Evolutionary conservation across 164 flowering plant genomes (phyloP), one percentile per base, ranked within the genome.

Genomic region (Houttuynia cordata): DNA sequence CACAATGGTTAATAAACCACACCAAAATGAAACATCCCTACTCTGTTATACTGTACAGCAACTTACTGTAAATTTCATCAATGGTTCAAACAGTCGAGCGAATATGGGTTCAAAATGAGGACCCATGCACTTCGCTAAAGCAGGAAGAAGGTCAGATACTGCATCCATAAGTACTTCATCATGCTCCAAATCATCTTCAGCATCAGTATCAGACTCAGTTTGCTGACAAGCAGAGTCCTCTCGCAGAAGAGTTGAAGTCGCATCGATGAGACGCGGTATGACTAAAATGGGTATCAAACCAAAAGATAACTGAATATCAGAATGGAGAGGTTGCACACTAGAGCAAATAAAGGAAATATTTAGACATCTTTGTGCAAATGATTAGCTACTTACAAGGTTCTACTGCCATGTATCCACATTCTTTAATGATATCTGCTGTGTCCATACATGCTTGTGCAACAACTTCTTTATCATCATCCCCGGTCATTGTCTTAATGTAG

Each of bases 151-250:
- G 62, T 93, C 99, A 62, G 92, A 86, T 68, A 88, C 97, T 23
- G 99, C 99, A 78, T 93, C 99, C 97, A 93, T 93, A 19, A 93
- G 92, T 39, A 83, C 86, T 75, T 90, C 99, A 77, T 93, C 97
- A 70, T 93, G 99, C 39, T 73, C 80, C 22, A 72, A 14, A 66
- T 90, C 97, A 49, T 87, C 98, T 59, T 90, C 95, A 51, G 65
- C 60, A 45, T 90, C 97, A 69, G 85, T 76, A 57, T 86, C 99
- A 37, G 91, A 81, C 39, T 88, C 99, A 22, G 62, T 56, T 69
- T 73, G 86, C 74, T 93, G 99, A 75, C 99, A 93, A 62, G 83
- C 80, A 41, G 99, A 81, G 23, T 88, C 76, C 74, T 90, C 95
- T 25, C 73, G 80, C 59, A 93, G 87, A 73, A 93, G 72, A 53